A percentile compares a stretch with the other conserved stretches of the same genome.
These are phyloP conservation scores for Suillus placidus DNA, from an alignment of 768 basidiomycete genomes.

Conservation along the genomic window DNA sequence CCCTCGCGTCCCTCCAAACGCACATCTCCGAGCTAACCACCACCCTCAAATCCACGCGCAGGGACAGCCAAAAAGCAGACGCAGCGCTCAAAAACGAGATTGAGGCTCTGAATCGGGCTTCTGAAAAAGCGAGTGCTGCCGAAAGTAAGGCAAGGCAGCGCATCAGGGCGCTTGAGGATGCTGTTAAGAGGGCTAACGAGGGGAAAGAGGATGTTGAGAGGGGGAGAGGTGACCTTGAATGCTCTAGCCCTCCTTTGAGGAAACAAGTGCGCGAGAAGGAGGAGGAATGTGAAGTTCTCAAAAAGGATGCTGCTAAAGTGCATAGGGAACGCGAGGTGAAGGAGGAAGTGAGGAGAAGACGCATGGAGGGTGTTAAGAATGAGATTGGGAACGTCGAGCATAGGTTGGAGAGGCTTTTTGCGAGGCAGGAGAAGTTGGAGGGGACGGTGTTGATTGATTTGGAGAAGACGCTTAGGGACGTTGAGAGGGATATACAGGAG, in stretches of 20 bases:
- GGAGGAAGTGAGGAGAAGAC: constrained; percentile 54
- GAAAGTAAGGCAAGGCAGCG: constrained; percentile 88
- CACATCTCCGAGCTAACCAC: constrained; percentile 71
- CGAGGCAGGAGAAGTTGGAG: constrained; percentile 71
- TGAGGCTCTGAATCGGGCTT: constrained; percentile 77
- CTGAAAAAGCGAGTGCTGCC: constrained; percentile 73
- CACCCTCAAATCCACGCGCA: constrained; percentile 75
- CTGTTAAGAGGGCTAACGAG: constrained; percentile 75
- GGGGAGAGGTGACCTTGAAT: constrained; percentile 40
- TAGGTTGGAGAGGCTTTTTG: constrained; percentile 67
- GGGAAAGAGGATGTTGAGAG: constrained; percentile 50
- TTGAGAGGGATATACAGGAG: constrained; percentile 56
- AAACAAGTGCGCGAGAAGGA: constrained; percentile 48
- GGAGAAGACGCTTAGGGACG: constrained; percentile 62
- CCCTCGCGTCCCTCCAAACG: constrained; percentile 59
- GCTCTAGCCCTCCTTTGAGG: constrained; percentile 42
- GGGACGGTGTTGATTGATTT: constrained; percentile 59
- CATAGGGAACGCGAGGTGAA: constrained; percentile 48
- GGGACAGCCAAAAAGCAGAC: constrained; percentile 83
- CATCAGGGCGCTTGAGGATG: constrained; percentile 84
- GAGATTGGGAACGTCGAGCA: constrained; percentile 60
- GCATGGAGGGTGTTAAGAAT: constrained; percentile 54
- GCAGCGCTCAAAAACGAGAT: constrained; percentile 83
- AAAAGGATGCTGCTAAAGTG: constrained; percentile 48
- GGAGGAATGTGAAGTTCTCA: constrained; percentile 43